Base-by-base conservation (phyloP, 768 basidiomycete species). In the Tricholoma flavovirens region DNA sequence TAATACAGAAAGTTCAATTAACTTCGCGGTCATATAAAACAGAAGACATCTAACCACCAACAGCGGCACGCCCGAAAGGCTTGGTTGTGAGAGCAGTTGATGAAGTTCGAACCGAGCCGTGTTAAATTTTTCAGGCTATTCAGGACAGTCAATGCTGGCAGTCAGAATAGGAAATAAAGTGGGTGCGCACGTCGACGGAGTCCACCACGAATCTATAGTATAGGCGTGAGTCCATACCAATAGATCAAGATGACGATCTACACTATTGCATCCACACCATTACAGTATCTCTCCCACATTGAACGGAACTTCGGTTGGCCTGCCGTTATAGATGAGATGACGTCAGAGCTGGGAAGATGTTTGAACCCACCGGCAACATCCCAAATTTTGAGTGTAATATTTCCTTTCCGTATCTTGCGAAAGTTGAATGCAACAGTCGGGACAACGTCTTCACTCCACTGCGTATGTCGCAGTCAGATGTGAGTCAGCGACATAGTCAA, bases 361-460 rank as follows among this genome's bases (percentile, higher is more conserved):
- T 49, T 15, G 7, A 55, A 61, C 82, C 62, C 59, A 90, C 88
- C 93, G 59, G 93, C 93, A 36, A 97, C 90, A 69, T 97, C 94
- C 94, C 94, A 97, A 49, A 97, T 84, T 69, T 93, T 96, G 66
- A 97, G 75, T 0, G 90, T 92, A 1, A 96, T 85, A 57, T 93
- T 95, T 11, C 92, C 93, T 64, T 91, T 93, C 59, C 87, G 77
- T 11, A 96, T 86, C 68, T 90, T 92, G 17, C 90, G 80, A 64
- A 93, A 85, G 63, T 93, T 94, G 76, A 93, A 97, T 6, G 93
- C 92, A 19, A 97, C 89, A 1, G 94, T 97, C 0, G 94, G 94
- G 0, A 93, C 93, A n/a, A 94, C 92, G 54, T 96, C 94, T 75
- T 95, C 92, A 57, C 89, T 92, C 89, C 92, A 97, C 84, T 95